A percentile compares a stretch with the other conserved stretches of the same genome.
phyloP scores from a whole-genome alignment of 2,329 filamentous ascomycete genomes.

The Arthrobotrys musiformis region DNA sequence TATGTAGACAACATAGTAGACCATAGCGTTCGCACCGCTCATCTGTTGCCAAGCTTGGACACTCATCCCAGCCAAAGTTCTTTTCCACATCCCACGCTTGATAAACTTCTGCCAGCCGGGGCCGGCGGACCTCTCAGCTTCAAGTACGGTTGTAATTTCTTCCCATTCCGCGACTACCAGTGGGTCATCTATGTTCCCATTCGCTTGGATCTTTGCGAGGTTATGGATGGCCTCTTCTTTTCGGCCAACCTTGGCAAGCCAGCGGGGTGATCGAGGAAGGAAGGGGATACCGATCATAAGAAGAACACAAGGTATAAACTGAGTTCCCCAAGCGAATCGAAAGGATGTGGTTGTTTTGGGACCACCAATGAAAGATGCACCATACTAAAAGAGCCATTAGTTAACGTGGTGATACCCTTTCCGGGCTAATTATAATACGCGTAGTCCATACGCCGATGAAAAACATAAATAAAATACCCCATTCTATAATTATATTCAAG shows the following conservation, averaged over 20 bases:
- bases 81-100: constrained; percentile 66
- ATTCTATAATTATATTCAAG: constrained; percentile 56
- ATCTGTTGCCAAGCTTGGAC: constrained; percentile 71
- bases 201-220: constrained; percentile 70
- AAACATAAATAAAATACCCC: constrained; percentile 64
- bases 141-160: constrained; percentile 66
- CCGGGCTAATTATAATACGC: constrained; percentile 66
- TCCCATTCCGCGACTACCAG: constrained; percentile 70
- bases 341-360: constrained; percentile 64
- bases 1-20: constrained; percentile 72
- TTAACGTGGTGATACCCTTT: neutral
- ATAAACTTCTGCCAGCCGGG: constrained; percentile 65
- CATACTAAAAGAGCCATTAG: constrained; percentile 61
- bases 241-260: constrained; percentile 67
- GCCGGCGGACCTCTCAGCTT: constrained; percentile 62
- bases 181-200: constrained; percentile 68
- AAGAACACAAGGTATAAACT: constrained; percentile 65
- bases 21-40: constrained; percentile 70
- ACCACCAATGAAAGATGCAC: constrained; percentile 64
- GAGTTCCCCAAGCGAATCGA: constrained; percentile 67
- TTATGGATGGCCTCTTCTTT: constrained; percentile 65
- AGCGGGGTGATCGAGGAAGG: constrained; percentile 67
- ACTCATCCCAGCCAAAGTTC: constrained; percentile 67
- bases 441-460: constrained; percentile 61
- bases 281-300: constrained; percentile 64